Conservation (phyloP, 1,284 basidiomycete genomes). For the Moesziomyces aphidis region DNA sequence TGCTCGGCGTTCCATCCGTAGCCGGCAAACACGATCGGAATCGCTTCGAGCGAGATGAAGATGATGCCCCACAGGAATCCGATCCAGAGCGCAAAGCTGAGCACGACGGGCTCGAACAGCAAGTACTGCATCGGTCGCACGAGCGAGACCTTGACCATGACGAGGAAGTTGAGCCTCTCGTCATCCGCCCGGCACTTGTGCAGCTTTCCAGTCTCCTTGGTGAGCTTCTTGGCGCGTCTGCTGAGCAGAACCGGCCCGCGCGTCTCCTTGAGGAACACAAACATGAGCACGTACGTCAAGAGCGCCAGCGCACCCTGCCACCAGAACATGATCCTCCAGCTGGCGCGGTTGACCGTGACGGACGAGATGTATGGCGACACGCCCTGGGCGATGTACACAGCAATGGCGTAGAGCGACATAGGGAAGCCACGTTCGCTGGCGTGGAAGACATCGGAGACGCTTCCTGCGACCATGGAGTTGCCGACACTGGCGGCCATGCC, state of each 20-base stretch:
- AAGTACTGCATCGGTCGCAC: constrained; percentile 66
- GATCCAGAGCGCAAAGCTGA: constrained; percentile 70
- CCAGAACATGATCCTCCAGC: constrained; percentile 64
- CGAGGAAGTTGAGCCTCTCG: constrained; percentile 53
- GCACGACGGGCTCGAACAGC: constrained; percentile 70
- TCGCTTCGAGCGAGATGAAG: constrained; percentile 45
- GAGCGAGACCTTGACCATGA: constrained; percentile 65
- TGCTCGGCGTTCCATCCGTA: constrained; percentile 56
- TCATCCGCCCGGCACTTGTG: constrained; percentile 68
- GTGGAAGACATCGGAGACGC: constrained; percentile 65
- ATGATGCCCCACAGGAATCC: constrained; percentile 57
- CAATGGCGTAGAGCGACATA: constrained; percentile 69
- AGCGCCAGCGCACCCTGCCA: constrained; percentile 44
- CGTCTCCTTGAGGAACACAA: constrained; percentile 64
- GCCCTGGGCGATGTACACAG: constrained; percentile 68
- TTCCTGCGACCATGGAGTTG: constrained; percentile 64
- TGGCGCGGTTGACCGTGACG: constrained; percentile 54
- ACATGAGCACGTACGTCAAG: constrained; percentile 38
- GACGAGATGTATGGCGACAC: constrained; percentile 58
- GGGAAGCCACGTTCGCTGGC: constrained; percentile 67
- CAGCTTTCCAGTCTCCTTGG: constrained; percentile 66
- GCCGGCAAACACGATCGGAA: constrained; percentile 60
- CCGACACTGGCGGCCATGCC: constrained; percentile 65
- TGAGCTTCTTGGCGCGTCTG: constrained; percentile 66
- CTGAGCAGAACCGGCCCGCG: constrained; percentile 70